Evolutionary conservation across 2,329 filamentous ascomycete genomes (phyloP), one percentile per base, ranked within the genome.

Genomic region (Pezicula rhizophila): DNA sequence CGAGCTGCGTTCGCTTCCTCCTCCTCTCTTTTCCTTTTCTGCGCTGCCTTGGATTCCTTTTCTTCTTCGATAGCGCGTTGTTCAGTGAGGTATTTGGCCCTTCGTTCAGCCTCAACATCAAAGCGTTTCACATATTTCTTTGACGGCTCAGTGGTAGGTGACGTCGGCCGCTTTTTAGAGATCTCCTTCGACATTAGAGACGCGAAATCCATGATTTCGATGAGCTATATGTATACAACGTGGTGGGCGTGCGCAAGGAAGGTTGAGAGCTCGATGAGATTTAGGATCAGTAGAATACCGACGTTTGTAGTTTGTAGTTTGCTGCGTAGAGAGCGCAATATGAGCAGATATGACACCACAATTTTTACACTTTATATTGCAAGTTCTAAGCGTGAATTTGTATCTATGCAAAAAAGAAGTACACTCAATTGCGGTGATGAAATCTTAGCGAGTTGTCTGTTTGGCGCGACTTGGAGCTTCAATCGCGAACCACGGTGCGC

Each of bases 131-230:
- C 70, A 67, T 89, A 97, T 68, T 95, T 96, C 61, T 85, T 84
- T 35, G 68, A 61, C 14, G 71, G 46, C 42, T 60, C 58, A 5
- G 52, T 37, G 25, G 62, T 49, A 34, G 40, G 40, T 31, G 57
- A 47, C 39, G 64, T 48, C 51, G 60, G 53, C 20, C 65, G 45
- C 42, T 64, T 53, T 68, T 93, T 95, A 61, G 87, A 82, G 62
- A 99, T 93, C 69, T 96, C 90, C 64, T 89, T 87, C 62, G 87
- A 83, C 89, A 99, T 95, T 42, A 99, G 74, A 33, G 89, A 81
- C 52, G 90, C 90, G 73, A 99, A 99, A 69, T 99, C 91, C 93
- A 99, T 99, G 57, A 53, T 75, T 64, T 53, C 45, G 48, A 46
- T 49, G 8, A 18, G 38, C 10, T 20, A 17, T 40, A 40, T 23